Conservation (phyloP, 176 grass and related monocot genomes). For the Aegilops tauschii region DNA sequence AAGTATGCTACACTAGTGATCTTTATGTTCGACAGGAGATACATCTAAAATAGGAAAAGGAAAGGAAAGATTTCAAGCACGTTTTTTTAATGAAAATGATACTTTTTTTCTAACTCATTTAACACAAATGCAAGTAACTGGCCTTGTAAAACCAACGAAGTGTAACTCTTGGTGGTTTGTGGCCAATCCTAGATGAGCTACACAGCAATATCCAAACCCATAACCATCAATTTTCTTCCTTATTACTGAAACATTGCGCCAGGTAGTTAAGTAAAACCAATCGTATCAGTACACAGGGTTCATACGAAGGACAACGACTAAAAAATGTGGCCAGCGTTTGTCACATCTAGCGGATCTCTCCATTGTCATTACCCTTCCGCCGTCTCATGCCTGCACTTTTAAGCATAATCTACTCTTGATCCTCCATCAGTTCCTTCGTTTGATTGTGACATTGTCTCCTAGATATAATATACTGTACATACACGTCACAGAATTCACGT, state of each 20-base stretch:
- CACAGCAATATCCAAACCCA: neutral
- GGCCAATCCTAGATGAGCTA: neutral
- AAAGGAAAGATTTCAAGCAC: neutral
- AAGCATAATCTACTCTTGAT: neutral
- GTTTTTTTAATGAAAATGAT: neutral
- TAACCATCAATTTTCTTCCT: neutral
- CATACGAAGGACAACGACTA: neutral
- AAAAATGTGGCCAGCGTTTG: slow-evolving; percentile 8
- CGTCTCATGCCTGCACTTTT: slow-evolving; percentile 19
- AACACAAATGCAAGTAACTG: neutral
- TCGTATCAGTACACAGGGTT: neutral
- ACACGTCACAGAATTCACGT: neutral
- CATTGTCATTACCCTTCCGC: neutral
- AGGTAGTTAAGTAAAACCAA: neutral
- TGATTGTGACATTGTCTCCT: slow-evolving; percentile 1
- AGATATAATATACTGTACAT: neutral
- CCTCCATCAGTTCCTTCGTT: slow-evolving; percentile 8
- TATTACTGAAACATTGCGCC: neutral
- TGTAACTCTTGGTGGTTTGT: neutral
- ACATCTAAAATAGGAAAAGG: neutral
- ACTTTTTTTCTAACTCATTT: neutral
- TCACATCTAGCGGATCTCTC: slow-evolving; percentile 3
- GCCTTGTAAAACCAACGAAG: neutral
- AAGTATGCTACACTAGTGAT: too few relatives aligned
- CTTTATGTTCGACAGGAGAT: neutral